A percentile compares a stretch with the other conserved stretches of the same genome.
Conservation (phyloP, 352 stramenopile genomes). For the Phytophthora capsici region DNA sequence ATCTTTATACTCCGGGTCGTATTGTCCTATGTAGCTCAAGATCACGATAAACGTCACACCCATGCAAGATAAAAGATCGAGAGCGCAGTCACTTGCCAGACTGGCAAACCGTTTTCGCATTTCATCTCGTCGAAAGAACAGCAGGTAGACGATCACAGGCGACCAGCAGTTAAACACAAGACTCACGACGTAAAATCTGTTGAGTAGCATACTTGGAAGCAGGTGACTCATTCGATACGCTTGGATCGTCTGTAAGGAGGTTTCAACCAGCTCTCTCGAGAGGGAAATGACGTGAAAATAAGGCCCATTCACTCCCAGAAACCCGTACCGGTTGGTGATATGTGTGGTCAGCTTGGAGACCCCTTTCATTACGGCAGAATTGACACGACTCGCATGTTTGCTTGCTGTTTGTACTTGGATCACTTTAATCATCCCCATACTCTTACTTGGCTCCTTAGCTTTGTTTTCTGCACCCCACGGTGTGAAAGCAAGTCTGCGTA, state of each 20-base stretch:
- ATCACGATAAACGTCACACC: slow-evolving; percentile 20
- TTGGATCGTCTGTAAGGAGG: slow-evolving; percentile 17
- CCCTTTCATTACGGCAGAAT: background rate
- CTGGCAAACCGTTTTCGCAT: slow-evolving; percentile 13
- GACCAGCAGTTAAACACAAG: slow-evolving; percentile 31
- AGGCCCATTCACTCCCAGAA: slow-evolving; percentile 19
- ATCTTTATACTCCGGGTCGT: slow-evolving; percentile 4
- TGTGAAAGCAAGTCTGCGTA: slow-evolving; percentile 5
- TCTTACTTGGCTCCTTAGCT: background rate
- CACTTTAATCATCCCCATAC: background rate
- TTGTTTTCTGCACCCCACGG: slow-evolving; percentile 6
- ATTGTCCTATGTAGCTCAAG: slow-evolving; percentile 11
- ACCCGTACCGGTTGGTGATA: slow-evolving; percentile 11
- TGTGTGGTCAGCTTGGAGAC: background rate
- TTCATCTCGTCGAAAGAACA: slow-evolving; percentile 2
- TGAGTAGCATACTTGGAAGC: slow-evolving; percentile 18
- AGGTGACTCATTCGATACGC: slow-evolving; percentile 30
- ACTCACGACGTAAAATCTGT: slow-evolving; percentile 24
- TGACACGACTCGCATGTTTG: background rate
- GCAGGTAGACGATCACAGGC: slow-evolving; percentile 4
- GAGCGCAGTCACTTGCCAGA: slow-evolving; percentile 9
- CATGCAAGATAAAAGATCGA: slow-evolving; percentile 20
- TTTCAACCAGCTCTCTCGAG: slow-evolving; percentile 14
- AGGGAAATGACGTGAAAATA: slow-evolving; percentile 8
- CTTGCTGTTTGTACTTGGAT: background rate